Percentiles rank a stretch among this genome's conserved stretches.
Conservation (phyloP, 352 stramenopile species). For the Peronospora farinosa region DNA sequence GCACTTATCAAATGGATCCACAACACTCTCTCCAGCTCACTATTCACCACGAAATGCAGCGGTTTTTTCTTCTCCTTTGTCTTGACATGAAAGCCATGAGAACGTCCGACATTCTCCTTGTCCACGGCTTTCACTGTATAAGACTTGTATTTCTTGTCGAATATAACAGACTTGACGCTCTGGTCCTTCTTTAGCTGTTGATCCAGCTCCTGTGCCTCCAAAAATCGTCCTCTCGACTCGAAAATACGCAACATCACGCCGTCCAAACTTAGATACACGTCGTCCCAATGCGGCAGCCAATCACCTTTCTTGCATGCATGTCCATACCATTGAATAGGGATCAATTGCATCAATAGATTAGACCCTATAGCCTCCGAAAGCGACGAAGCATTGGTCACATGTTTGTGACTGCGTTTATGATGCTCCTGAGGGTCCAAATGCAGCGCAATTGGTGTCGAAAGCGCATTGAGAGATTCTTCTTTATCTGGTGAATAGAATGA, state of each 20-base stretch:
- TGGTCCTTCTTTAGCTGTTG: constrained; percentile 22
- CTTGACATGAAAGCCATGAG: constrained; percentile 52
- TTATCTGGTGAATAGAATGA: constrained; percentile 14
- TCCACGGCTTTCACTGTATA: constrained; percentile 56
- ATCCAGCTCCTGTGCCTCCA: constrained; percentile 43
- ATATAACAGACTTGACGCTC: constrained; percentile 2
- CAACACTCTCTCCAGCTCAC: constrained; percentile 66
- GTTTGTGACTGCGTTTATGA: constrained; percentile 19
- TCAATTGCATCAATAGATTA: constrained; percentile 49
- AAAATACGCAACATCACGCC: constrained; percentile 55
- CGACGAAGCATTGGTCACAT: not conserved
- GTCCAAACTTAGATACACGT: constrained; percentile 60
- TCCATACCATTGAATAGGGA: constrained; percentile 65
- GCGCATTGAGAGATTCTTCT: constrained; percentile 3
- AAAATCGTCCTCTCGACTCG: constrained; percentile 55
- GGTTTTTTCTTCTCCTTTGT: constrained; percentile 49
- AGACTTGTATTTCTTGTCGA: constrained; percentile 33
- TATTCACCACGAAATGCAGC: constrained; percentile 56
- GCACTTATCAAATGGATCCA: constrained; percentile 68
- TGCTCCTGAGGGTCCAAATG: constrained; percentile 22
- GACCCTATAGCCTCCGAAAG: constrained; percentile 23
- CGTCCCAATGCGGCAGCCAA: constrained; percentile 75
- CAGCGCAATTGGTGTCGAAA: constrained; percentile 8
- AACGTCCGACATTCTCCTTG: constrained; percentile 48
- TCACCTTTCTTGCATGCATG: constrained; percentile 62